Evolutionary conservation across 108 stramenopile species (phyloP).

Genomic region (Conticribra weissflogii): DNA sequence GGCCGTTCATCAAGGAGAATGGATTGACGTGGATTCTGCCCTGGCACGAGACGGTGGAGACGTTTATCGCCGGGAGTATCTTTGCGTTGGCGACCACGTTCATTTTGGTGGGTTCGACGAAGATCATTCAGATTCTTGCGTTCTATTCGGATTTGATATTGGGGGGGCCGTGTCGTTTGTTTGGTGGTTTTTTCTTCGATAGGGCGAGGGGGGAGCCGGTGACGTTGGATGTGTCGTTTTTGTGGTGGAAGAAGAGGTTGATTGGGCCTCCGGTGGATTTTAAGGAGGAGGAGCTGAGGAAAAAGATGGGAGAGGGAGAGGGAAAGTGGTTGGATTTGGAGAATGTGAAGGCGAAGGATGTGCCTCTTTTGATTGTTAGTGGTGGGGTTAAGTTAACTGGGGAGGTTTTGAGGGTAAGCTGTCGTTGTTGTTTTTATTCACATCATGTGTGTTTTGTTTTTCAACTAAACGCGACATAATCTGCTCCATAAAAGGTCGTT

Average conservation of each 20-base stretch:
- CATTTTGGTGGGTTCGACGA: constrained; percentile 92
- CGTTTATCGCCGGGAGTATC: constrained; percentile 91
- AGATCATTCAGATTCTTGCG: constrained; percentile 84
- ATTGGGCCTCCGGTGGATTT: constrained; percentile 73
- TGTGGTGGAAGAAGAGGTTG: constrained; percentile 84
- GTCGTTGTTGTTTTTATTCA: not conserved
- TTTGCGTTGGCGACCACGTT: constrained; percentile 92
- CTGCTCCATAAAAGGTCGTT: constrained; percentile 29
- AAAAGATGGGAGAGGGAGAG: constrained; percentile 9
- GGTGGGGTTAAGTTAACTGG: constrained; percentile 76
- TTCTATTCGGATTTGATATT: constrained; percentile 86
- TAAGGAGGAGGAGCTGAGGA: constrained; percentile 41
- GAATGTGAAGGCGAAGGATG: constrained; percentile 41
- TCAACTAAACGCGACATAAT: constrained; percentile 5
- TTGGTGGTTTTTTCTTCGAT: constrained; percentile 88
- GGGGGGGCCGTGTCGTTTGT: constrained; percentile 67
- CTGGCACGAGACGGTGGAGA: constrained; percentile 89
- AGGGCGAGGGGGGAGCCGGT: constrained; percentile 87
- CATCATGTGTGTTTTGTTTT: not conserved
- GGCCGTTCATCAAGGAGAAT: constrained; percentile 89
- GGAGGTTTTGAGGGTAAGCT: constrained; percentile 66
- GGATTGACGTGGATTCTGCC: constrained; percentile 90
- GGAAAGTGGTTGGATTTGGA: constrained; percentile 54
- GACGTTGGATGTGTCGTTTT: constrained; percentile 76
- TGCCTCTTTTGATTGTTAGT: constrained; percentile 55